phyloP scores from a whole-genome alignment of 345 rosid genomes.

The Gossypium anomalum region DNA sequence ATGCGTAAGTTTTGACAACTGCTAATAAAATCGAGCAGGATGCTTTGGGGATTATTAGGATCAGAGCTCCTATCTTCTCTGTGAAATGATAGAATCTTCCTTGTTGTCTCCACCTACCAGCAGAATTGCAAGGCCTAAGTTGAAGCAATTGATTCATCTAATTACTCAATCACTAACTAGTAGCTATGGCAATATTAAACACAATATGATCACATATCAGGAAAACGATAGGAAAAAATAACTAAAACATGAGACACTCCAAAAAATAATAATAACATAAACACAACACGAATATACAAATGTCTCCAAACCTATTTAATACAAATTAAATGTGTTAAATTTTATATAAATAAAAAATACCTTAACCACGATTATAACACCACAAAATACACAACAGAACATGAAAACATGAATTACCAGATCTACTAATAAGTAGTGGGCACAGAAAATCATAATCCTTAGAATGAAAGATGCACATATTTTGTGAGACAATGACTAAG shows the following conservation, averaged over 20 bases:
- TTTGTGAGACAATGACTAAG: neutral
- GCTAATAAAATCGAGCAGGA: conserved; percentile 95
- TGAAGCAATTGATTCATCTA: conserved; percentile 18
- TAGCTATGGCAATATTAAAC: neutral
- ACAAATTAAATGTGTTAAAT: neutral
- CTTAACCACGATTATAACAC: neutral
- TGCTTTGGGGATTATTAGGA: conserved; percentile 86
- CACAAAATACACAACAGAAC: neutral
- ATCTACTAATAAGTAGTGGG: conserved; percentile 9
- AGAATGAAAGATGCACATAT: conserved; percentile 5
- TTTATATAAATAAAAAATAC: neutral
- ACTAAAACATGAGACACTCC: neutral
- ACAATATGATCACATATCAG: neutral
- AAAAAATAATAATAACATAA: neutral
- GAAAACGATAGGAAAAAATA: neutral
- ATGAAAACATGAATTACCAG: conserved; percentile 1
- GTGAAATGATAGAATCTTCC: conserved; percentile 88
- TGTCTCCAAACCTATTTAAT: neutral
- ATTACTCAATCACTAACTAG: conserved; percentile 9
- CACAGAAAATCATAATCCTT: neutral
- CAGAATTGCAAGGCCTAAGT: conserved; percentile 27
- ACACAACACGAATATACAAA: neutral
- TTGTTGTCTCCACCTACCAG: conserved; percentile 81
- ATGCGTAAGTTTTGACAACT: conserved; percentile 93
- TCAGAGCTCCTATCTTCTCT: conserved; percentile 88